A percentile compares a stretch with the other conserved stretches of the same genome.
These are phyloP conservation scores for Rhytidhysteron rufulum DNA, from an alignment of 2,329 filamentous ascomycete species.

Conservation along the genomic window DNA sequence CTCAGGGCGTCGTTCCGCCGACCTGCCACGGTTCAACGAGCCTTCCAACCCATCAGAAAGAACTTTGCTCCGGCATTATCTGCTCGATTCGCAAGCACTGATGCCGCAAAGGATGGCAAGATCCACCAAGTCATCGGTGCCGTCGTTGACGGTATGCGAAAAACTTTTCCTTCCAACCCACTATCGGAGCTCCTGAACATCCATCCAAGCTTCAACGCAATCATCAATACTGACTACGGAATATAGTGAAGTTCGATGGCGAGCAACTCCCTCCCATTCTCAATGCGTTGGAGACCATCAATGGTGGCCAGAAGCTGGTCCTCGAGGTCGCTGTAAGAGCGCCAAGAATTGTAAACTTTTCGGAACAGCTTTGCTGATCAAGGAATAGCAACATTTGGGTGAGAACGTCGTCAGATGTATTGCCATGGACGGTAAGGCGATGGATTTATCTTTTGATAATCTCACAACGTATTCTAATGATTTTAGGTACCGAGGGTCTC, in stretches of 20 bases:
- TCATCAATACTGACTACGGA: slow-evolving; percentile 27
- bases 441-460: not conserved
- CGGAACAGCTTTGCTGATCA: slow-evolving; percentile 22
- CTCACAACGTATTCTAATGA: slow-evolving; percentile 16
- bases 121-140: slow-evolving; percentile 90
- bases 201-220: slow-evolving; percentile 29
- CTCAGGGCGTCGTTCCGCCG: slow-evolving; percentile 59
- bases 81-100: slow-evolving; percentile 60
- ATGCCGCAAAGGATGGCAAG: slow-evolving; percentile 57
- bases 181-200: slow-evolving; percentile 11
- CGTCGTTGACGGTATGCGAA: slow-evolving; percentile 86
- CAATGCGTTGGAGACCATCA: slow-evolving; percentile 89
- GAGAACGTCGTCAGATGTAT: slow-evolving; percentile 99
- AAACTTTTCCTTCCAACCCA: slow-evolving; percentile 27
- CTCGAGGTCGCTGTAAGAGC: slow-evolving; percentile 89
- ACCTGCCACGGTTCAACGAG: slow-evolving; percentile 52
- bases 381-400: slow-evolving; percentile 89
- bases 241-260: slow-evolving; percentile 89
- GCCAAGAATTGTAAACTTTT: slow-evolving; percentile 18
- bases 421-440: slow-evolving; percentile 93
- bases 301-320: slow-evolving; percentile 90
- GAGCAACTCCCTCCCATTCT: slow-evolving; percentile 94
- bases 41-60: slow-evolving; percentile 55
- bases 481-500: slow-evolving; percentile 94
- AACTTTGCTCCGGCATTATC: slow-evolving; percentile 56